Conservation (phyloP, 805 yeast genomes). For the Sugiyamaella smithiae region DNA sequence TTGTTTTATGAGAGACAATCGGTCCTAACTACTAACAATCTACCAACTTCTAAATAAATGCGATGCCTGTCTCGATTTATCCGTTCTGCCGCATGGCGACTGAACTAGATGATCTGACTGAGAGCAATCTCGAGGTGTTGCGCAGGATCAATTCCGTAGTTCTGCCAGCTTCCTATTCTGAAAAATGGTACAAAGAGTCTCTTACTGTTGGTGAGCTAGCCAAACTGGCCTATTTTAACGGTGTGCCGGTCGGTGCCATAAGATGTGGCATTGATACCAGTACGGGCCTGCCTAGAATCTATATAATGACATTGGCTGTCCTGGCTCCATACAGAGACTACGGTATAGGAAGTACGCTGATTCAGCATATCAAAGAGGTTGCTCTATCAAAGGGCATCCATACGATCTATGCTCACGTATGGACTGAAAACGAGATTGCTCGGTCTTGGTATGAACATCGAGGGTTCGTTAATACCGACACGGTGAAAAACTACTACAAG, state of each 20-base stretch:
- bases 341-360: constrained; percentile 60
- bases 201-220: constrained; percentile 49
- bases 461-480: constrained; percentile 46
- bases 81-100: constrained; percentile 4
- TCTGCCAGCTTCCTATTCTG: constrained; percentile 52
- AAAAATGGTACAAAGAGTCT: constrained; percentile 51
- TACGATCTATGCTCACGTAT: constrained; percentile 53
- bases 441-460: constrained; percentile 50
- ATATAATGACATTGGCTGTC: constrained; percentile 67
- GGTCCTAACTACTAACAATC: no score
- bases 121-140: constrained; percentile 55
- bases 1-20: no score
- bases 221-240: constrained; percentile 64
- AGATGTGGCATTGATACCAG: constrained; percentile 47
- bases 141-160: constrained; percentile 52
- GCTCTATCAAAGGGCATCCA: constrained; percentile 55
- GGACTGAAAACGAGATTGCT: constrained; percentile 42
- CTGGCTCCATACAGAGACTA: constrained; percentile 57
- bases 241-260: constrained; percentile 77
- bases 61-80: no score
- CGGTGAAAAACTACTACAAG: constrained; percentile 47
- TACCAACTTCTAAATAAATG: no score
- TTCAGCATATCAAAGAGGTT: constrained; percentile 54
- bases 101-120: constrained; percentile 4
- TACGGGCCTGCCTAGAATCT: constrained; percentile 52